Evolutionary conservation across 495 filamentous ascomycete species (phyloP), one percentile per base, ranked within the genome.

Genomic region (Pyrenula massariospora): DNA sequence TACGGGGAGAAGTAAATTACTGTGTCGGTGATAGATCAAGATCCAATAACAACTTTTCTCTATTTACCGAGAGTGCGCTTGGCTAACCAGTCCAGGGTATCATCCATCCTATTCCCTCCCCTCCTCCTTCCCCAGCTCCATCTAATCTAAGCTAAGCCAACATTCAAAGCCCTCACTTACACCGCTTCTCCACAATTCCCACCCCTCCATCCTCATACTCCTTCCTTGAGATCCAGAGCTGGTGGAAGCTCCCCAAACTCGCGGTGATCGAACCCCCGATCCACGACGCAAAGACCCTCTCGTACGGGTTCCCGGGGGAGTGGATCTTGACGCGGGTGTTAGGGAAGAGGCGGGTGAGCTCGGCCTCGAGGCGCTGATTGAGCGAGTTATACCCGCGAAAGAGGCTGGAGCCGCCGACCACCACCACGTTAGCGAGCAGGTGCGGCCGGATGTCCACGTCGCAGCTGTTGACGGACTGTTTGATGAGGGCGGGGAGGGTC

Each of bases 221-320:
- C 62, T 84, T 83, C 72, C 79, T 80, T 21, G 84, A 89, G 59
- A 99, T 91, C 93, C 93, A 99, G 87, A 97, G 88, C 70, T 96
- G 92, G 74, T 99, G 93, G 70, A 99, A 99, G n/a, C 89, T 95
- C 10, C 94, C 94, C 74, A 99, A 69, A 72, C 91, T 96, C 2
- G 87, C 92, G 63, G 97, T 73, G 61, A 99, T 96, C 73, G 91
- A 96, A 12, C 93, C 93, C 22, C 93, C 93, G 59, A 99, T 87
- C 94, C 94, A 99, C 24, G 85, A 84, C 12, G 87, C 91, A 69
- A 92, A 97, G 56, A 86, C 83, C 53, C 93, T 73, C 79, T 99
- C 93, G 12, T 83, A 83, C 0, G 84, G 86, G 62, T 90, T 83
- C n/a, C 89, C 87, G 12, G 91, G 83, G 2, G 91, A 88, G 24